A percentile compares a stretch with the other conserved stretches of the same genome.
phyloP scores from a whole-genome alignment of 352 stramenopile genomes.

The Phytopythium helicoides region DNA sequence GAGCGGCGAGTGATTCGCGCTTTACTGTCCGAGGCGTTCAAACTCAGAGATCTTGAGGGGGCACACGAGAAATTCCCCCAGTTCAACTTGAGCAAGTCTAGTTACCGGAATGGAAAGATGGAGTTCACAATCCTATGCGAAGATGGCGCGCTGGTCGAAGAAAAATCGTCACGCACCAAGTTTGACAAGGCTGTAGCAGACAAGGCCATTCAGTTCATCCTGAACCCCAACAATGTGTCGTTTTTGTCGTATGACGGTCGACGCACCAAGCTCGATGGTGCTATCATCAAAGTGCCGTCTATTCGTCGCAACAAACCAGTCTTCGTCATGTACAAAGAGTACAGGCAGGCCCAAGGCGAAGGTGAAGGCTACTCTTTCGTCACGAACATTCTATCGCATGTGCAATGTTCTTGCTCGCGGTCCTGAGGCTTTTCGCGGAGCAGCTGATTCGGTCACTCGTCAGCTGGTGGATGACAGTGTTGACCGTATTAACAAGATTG shows the following conservation, averaged over 20 bases:
- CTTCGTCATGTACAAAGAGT: slow-evolving; percentile 2
- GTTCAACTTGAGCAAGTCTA: neutral
- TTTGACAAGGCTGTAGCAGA: slow-evolving; percentile 1
- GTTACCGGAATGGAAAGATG: neutral
- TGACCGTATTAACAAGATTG: neutral
- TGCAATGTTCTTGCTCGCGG: neutral
- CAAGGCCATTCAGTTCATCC: neutral
- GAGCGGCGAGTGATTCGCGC: slow-evolving; percentile 4
- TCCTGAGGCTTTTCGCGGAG: neutral
- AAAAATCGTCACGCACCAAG: neutral
- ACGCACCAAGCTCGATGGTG: neutral
- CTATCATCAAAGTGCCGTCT: neutral
- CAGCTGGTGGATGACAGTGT: slow-evolving; percentile 2
- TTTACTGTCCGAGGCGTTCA: neutral
- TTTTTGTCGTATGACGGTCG: neutral
- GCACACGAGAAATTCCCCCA: neutral
- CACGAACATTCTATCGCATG: slow-evolving; percentile 4
- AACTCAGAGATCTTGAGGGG: neutral
- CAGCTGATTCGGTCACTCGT: neutral
- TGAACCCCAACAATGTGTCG: neutral
- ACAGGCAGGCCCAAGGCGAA: neutral
- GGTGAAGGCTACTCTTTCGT: neutral
- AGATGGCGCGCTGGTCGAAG: neutral
- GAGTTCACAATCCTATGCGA: neutral
- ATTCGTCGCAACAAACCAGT: neutral